Evolutionary conservation across 2,329 filamentous ascomycete genomes (phyloP).

Genomic region (Grosmannia penicillata): DNA sequence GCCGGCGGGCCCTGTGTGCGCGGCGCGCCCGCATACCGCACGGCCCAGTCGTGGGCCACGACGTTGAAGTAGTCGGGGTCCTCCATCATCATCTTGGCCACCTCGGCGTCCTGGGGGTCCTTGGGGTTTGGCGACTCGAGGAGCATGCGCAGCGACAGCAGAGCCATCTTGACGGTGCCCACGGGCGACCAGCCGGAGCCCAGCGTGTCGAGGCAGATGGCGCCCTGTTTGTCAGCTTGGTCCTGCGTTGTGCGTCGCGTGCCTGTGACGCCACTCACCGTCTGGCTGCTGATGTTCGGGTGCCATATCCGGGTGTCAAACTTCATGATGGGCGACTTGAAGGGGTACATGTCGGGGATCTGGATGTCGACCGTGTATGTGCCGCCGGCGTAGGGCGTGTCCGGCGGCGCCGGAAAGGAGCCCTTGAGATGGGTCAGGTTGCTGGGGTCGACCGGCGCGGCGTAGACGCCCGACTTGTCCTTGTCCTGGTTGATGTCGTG

Average conservation of each 20-base stretch:
- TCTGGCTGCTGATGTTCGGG: slow-evolving; percentile 89
- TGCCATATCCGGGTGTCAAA: slow-evolving; percentile 95
- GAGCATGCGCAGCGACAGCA: slow-evolving; percentile 84
- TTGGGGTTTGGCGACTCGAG: slow-evolving; percentile 89
- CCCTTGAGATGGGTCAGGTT: slow-evolving; percentile 75
- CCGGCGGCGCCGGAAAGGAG: slow-evolving; percentile 71
- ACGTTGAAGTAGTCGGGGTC: slow-evolving; percentile 66
- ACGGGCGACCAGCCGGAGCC: slow-evolving; percentile 88
- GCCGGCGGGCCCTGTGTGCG: slow-evolving; percentile 20
- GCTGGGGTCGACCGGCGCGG: slow-evolving; percentile 46
- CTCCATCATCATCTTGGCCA: slow-evolving; percentile 76
- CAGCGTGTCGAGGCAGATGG: slow-evolving; percentile 91
- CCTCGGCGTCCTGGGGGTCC: slow-evolving; percentile 92
- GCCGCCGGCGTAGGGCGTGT: slow-evolving; percentile 85
- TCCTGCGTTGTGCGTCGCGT: too few relatives aligned
- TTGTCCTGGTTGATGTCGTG: slow-evolving; percentile 58
- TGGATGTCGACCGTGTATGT: slow-evolving; percentile 70
- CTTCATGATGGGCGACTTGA: slow-evolving; percentile 79
- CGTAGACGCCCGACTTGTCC: slow-evolving; percentile 59
- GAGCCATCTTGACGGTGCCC: slow-evolving; percentile 86
- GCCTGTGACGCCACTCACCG: too few relatives aligned
- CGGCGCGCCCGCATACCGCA: slow-evolving; percentile 67
- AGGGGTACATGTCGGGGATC: slow-evolving; percentile 82
- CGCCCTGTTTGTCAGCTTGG: too few relatives aligned
- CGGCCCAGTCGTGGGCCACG: slow-evolving; percentile 81